A percentile compares a stretch with the other conserved stretches of the same genome.
phyloP scores from a whole-genome alignment of 208 protist genomes.

The Trypanosoma theileri region DNA sequence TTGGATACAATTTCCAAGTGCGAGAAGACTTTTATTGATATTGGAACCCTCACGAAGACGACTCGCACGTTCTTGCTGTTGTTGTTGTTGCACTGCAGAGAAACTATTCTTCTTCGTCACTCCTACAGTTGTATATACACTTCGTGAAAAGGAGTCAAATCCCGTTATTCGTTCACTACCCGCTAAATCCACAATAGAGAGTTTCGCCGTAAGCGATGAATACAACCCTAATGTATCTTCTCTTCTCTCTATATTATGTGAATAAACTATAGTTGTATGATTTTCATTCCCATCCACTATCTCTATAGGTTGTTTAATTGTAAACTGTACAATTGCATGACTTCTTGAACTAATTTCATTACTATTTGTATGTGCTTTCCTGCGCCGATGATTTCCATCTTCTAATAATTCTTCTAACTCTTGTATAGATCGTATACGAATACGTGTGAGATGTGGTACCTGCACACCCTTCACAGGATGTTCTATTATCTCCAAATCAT shows the following conservation, averaged over 20 bases:
- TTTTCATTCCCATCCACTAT: constrained; percentile 20
- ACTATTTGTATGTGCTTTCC: constrained; percentile 43
- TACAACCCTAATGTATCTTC: background rate
- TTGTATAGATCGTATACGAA: constrained; percentile 24
- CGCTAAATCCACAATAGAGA: constrained; percentile 81
- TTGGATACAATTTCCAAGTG: constrained; percentile 31
- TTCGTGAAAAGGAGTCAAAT: too few species aligned
- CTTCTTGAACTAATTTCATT: constrained; percentile 73
- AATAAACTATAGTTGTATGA: background rate
- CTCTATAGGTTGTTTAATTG: constrained; percentile 1
- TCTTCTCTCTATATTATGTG: background rate
- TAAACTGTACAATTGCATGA: constrained; percentile 65
- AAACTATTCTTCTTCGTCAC: too few species aligned
- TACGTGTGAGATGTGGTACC: constrained; percentile 3
- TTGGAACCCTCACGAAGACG: constrained; percentile 31
- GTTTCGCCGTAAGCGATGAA: constrained; percentile 19
- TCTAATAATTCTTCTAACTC: constrained; percentile 40
- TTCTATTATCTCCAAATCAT: constrained; percentile 17
- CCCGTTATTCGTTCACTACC: constrained; percentile 80
- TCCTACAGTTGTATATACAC: too few species aligned
- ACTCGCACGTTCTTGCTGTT: too few species aligned
- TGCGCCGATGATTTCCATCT: constrained; percentile 31
- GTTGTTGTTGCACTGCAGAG: too few species aligned
- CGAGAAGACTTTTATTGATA: constrained; percentile 28
- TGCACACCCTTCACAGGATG: constrained; percentile 15